These are phyloP conservation scores for Abrus precatorius DNA, from an alignment of 306 rosid species.

Conservation along the genomic window DNA sequence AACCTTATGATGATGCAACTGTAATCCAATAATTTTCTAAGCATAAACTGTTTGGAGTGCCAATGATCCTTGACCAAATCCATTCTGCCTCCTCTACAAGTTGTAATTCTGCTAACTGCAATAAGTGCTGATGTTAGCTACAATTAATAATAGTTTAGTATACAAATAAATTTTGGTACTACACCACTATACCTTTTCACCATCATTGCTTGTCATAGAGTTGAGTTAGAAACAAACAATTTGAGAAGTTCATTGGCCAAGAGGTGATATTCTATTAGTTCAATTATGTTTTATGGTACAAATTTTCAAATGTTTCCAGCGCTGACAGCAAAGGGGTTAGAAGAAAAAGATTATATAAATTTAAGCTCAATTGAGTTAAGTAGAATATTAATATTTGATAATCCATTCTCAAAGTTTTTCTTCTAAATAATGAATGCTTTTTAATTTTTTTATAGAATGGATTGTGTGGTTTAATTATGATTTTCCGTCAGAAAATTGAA, in stretches of 20 bases:
- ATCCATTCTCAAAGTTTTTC: not conserved
- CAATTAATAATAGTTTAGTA: not conserved
- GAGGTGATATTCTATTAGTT: not conserved
- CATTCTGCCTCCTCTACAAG: conserved; percentile 65
- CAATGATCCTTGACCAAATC: conserved; percentile 86
- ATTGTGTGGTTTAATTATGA: not conserved
- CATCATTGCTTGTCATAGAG: not conserved
- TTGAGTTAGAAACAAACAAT: not conserved
- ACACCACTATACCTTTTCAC: conserved; percentile 15
- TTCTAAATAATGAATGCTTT: not conserved
- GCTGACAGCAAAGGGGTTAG: not conserved
- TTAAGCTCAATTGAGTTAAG: not conserved
- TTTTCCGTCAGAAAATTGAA: conserved; percentile 21
- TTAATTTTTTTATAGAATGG: conserved; percentile 20
- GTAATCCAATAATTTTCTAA: conserved; percentile 71
- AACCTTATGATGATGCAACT: conserved; percentile 64
- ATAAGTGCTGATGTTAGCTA: conserved; percentile 44
- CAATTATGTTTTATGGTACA: not conserved
- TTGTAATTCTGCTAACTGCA: conserved; percentile 84
- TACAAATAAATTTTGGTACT: not conserved
- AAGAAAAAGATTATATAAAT: not conserved
- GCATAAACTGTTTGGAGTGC: conserved; percentile 86
- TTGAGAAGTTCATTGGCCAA: not conserved
- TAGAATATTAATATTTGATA: conserved; percentile 7
- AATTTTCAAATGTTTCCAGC: not conserved